Evolutionary conservation across 345 rosid species (phyloP), one percentile per base, ranked within the genome.

Genomic region (Punica granatum): DNA sequence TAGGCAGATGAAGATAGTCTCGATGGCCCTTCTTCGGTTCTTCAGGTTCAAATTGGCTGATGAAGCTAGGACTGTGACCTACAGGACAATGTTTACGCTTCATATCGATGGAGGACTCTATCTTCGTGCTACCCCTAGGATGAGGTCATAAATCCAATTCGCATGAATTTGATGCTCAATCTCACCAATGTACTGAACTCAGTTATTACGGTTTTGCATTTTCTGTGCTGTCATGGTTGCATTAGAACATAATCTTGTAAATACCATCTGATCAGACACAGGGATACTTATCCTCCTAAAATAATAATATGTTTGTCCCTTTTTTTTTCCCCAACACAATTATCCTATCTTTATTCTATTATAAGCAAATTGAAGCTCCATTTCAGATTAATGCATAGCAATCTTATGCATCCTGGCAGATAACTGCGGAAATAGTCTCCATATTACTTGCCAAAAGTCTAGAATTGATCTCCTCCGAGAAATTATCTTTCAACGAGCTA

Each of bases 1-100:
- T 73, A 41, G 85, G 48, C 90, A 90, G 71, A 88, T 92, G 96
- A 90, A 90, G 86, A 92, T 92, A 62, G 54, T 78, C 3, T 74
- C 90, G 2, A 77, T 74, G 26, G 86, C 85, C 1, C 85, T 90
- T 53, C 82, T 90, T 53, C 83, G 74, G 7, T 85, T 73, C 77
- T 86, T 90, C 69, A 73, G 77, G 43, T 90, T 90, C 76, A 80
- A 79, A 51, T 34, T 86, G 73, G 83, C 69, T 0, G 90, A 88
- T 67, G 90, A 83, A 19, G 75, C 67, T 0, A 70, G 26, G 56
- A 36, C 15, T 15, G 85, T 72, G 15, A 64, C 34, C 49, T 90
- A 92, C 70, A 84, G 69, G 72, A 76, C 79, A 19, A 88, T 88
- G 90, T 69, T 92, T 68, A 81, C 88, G 1, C 98, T 88, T 70